phyloP scores from a whole-genome alignment of 2,329 filamentous ascomycete species.

The Calonectria henricotiae region DNA sequence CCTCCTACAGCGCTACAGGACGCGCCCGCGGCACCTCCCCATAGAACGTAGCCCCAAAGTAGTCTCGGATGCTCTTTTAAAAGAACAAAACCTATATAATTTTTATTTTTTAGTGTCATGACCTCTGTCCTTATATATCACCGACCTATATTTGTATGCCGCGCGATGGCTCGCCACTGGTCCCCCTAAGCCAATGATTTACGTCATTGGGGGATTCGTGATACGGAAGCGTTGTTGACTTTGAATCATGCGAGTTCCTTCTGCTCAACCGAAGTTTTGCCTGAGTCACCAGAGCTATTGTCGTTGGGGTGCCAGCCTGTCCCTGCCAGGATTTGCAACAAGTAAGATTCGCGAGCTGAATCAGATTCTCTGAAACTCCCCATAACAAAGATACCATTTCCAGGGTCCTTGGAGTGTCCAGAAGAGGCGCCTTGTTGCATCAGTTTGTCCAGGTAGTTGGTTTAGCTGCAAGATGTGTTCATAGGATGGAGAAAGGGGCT shows the following conservation, averaged over 20 bases:
- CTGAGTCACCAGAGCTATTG: not conserved
- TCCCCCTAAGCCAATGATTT: not conserved
- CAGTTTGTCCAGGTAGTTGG: no score
- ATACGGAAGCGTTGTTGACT: not conserved
- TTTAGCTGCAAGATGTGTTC: no score
- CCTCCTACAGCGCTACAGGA: not conserved
- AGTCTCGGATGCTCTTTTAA: not conserved
- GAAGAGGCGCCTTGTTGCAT: no score
- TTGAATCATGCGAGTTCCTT: conserved; percentile 10
- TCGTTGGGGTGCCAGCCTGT: not conserved
- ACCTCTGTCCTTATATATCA: not conserved
- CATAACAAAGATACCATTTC: not conserved
- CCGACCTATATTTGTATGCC: not conserved
- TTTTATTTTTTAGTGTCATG: not conserved
- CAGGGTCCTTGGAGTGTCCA: no score
- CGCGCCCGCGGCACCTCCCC: not conserved
- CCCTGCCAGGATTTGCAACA: no score
- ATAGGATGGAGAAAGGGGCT: no score
- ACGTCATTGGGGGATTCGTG: not conserved
- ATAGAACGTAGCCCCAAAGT: not conserved
- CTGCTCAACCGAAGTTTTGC: conserved; percentile 11
- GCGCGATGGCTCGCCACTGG: no score
- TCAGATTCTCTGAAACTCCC: not conserved
- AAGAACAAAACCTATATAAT: not conserved
- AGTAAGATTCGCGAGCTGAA: not conserved